Conservation (phyloP, 441 rosid species). For the Gossypium aridum region DNA sequence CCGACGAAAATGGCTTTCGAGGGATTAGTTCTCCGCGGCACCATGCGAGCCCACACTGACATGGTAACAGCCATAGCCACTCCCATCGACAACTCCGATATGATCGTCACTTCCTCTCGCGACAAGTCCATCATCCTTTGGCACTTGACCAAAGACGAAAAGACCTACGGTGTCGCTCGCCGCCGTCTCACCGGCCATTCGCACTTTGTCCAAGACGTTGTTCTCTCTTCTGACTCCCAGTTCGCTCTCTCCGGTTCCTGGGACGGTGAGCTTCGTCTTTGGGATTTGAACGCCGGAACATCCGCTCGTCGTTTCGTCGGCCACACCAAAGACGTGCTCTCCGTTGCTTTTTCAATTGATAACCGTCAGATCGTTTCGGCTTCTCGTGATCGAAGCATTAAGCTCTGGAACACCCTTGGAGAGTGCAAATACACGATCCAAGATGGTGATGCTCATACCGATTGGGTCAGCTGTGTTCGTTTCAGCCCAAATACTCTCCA, state of each 20-base stretch:
- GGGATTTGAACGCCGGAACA: slow-evolving; percentile 80
- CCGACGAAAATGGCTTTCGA: slow-evolving; percentile 32
- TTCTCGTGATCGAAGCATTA: slow-evolving; percentile 79
- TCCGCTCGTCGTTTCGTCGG: slow-evolving; percentile 85
- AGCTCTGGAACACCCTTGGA: slow-evolving; percentile 86
- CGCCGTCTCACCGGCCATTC: slow-evolving; percentile 94
- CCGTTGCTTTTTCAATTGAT: slow-evolving; percentile 92
- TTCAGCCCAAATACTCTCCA: slow-evolving; percentile 74
- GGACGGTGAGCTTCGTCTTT: slow-evolving; percentile 98
- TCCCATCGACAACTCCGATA: slow-evolving; percentile 80
- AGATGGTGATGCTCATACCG: slow-evolving; percentile 65
- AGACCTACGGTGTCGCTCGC: slow-evolving; percentile 67
- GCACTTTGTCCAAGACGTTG: slow-evolving; percentile 87
- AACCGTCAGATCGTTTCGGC: slow-evolving; percentile 98
- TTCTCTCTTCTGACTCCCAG: slow-evolving; percentile 92
- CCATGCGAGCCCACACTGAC: slow-evolving; percentile 93
- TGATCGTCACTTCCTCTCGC: slow-evolving; percentile 85
- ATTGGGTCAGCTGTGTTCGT: slow-evolving; percentile 90
- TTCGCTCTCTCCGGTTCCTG: slow-evolving; percentile 95
- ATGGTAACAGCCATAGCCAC: slow-evolving; percentile 92
- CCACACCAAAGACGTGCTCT: slow-evolving; percentile 89
- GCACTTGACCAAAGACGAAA: slow-evolving; percentile 83
- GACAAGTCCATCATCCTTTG: slow-evolving; percentile 91
- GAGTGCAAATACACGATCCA: slow-evolving; percentile 92
- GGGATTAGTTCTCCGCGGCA: slow-evolving; percentile 63